These are phyloP conservation scores for Saxophila tyrrhenica DNA, from an alignment of 495 filamentous ascomycete genomes.

Conservation along the genomic window DNA sequence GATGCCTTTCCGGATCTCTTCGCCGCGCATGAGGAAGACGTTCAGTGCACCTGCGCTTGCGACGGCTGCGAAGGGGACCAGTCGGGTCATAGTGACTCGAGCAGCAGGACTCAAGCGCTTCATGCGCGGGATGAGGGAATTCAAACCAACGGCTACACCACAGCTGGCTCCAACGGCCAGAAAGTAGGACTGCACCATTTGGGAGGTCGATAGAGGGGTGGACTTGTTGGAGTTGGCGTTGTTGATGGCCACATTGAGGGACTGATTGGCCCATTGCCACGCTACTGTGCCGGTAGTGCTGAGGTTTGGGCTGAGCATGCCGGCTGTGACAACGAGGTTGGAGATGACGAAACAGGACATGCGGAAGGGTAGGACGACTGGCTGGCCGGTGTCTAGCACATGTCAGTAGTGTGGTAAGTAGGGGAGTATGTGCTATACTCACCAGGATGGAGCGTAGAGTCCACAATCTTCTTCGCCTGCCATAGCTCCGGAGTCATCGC, in stretches of 20 bases:
- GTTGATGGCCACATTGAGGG: slow-evolving; percentile 96
- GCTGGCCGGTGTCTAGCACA: slow-evolving; percentile 66
- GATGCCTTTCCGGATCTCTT: slow-evolving; percentile 86
- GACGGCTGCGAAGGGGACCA: slow-evolving; percentile 93
- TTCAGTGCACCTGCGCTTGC: slow-evolving; percentile 83
- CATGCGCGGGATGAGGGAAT: slow-evolving; percentile 74
- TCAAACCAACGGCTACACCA: slow-evolving; percentile 86
- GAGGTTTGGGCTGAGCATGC: slow-evolving; percentile 88
- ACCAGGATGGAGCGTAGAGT: slow-evolving; percentile 92
- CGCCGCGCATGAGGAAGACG: slow-evolving; percentile 93
- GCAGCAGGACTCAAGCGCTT: slow-evolving; percentile 62
- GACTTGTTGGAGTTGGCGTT: slow-evolving; percentile 95
- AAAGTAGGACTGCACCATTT: slow-evolving; percentile 78
- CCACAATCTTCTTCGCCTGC: slow-evolving; percentile 91
- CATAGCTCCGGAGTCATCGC: slow-evolving; percentile 83
- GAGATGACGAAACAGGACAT: slow-evolving; percentile 95
- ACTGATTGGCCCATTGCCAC: slow-evolving; percentile 96
- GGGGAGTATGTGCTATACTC: slow-evolving; percentile 16
- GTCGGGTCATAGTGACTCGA: slow-evolving; percentile 58
- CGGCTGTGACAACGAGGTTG: slow-evolving; percentile 91
- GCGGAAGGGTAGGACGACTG: slow-evolving; percentile 87
- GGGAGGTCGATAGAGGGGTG: slow-evolving; percentile 64
- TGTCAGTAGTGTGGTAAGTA: not conserved
- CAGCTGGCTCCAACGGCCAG: slow-evolving; percentile 87
- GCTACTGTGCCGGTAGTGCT: slow-evolving; percentile 72